Evolutionary conservation across 805 yeast species (phyloP).

Genomic region (Saturnispora ahearnii): DNA sequence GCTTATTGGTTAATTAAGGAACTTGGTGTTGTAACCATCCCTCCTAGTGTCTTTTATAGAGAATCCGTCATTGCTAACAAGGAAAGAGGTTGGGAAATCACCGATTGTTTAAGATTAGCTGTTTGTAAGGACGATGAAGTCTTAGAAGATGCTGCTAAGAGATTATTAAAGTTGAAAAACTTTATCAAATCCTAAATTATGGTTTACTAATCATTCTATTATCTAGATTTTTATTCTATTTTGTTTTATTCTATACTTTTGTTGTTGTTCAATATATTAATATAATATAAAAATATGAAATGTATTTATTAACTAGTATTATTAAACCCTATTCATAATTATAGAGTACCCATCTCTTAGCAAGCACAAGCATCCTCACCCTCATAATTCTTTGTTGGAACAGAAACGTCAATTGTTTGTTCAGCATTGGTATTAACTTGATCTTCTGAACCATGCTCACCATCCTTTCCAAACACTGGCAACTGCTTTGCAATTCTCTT

Average conservation of each 20-base stretch:
- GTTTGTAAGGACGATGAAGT: conserved; percentile 87
- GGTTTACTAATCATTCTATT: not conserved
- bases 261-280: conserved; percentile 1
- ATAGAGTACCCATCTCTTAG: conserved; percentile 11
- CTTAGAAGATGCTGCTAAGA: conserved; percentile 71
- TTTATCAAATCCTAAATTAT: not conserved
- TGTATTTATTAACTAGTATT: not conserved
- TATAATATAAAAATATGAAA: not conserved
- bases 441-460: conserved; percentile 1
- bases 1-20: conserved; percentile 92
- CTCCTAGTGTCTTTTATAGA: conserved; percentile 90
- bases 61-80: conserved; percentile 55
- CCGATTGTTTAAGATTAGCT: conserved; percentile 78
- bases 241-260: not conserved
- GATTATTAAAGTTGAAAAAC: conserved; percentile 47
- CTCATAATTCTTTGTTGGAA: conserved; percentile 28
- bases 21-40: conserved; percentile 91
- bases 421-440: conserved; percentile 18
- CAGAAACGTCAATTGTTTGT: conserved; percentile 38
- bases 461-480: conserved; percentile 56
- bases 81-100: conserved; percentile 7
- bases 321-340: not conserved
- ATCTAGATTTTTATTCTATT: not conserved
- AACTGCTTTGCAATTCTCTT: conserved; percentile 84
- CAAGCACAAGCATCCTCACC: conserved; percentile 33